Evolutionary conservation across 2,329 filamentous ascomycete species (phyloP), one percentile per base, ranked within the genome.

Genomic region (Cladophialophora chaetospira): DNA sequence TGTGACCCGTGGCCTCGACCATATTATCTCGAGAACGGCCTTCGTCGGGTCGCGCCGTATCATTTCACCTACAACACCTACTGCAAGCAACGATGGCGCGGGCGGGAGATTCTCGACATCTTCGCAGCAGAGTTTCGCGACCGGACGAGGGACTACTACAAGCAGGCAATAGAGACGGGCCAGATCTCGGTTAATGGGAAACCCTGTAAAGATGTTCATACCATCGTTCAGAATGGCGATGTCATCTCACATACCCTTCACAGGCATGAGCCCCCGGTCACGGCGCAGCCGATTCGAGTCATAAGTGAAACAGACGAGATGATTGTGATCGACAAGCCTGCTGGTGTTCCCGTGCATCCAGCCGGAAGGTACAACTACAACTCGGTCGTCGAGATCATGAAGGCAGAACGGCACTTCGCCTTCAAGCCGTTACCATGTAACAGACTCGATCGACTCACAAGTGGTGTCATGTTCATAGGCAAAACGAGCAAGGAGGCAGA

Each of bases 301-400:
- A 85, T 99, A 35, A 88, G 96, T 73, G 94, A 99, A 73, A 91
- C 96, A 66, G 84, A 95, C 43, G 88, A 92, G 64, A 87, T 99
- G 78, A 88, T 99, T 57, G 92, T 97, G 60, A 96, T 99, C 71
- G 91, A 97, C 76, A 99, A 99, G 73, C 94, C 94, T 0, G 88
- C 93, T 0, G 94, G 94, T 5, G 87, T 99, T 36, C 94, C 94
- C 0, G 94, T 99, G 0, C 94, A 99, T 72, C 90, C 94, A 4
- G 93, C 94, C 0, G 94, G 94, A 4, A 86, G 94, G 46, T 99
- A 99, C 78, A 91, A 93, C 72, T 96, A 88, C 79, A 99, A 99
- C 75, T 93, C 90, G 0, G 83, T 99, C 43, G 82, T 96, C 35
- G 92, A 97, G 77, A 96, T 99, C 64, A 87, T 99, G 83, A 87